These are phyloP conservation scores for Jatropha multifida DNA, from an alignment of 441 rosid species.

Conservation along the genomic window DNA sequence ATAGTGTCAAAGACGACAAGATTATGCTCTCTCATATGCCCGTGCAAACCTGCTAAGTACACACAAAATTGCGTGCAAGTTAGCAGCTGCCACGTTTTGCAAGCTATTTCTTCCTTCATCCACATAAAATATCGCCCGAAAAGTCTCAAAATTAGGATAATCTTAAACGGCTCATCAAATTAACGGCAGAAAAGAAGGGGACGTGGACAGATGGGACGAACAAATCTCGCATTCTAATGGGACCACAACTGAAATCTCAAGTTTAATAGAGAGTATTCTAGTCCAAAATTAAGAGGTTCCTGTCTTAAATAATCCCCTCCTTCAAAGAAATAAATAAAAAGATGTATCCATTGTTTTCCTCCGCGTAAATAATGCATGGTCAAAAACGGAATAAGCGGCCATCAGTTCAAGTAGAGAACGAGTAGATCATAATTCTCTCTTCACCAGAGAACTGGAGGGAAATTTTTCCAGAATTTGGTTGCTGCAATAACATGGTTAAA, in stretches of 20 bases:
- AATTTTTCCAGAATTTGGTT: constrained; percentile 10
- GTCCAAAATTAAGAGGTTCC: neutral
- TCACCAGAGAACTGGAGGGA: constrained; percentile 1
- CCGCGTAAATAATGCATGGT: constrained; percentile 48
- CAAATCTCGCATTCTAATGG: constrained; percentile 13
- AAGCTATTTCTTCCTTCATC: constrained; percentile 21
- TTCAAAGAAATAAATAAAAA: constrained; percentile 17
- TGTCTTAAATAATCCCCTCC: constrained; percentile 13
- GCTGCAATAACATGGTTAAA: neutral
- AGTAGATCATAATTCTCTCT: neutral
- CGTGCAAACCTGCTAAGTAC: constrained; percentile 37
- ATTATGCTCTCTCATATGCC: neutral
- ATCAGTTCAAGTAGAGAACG: constrained; percentile 1
- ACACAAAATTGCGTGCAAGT: constrained; percentile 40
- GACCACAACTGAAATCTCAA: constrained; percentile 9
- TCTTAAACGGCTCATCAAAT: constrained; percentile 1
- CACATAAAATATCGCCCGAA: constrained; percentile 6
- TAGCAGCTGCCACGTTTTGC: constrained; percentile 37
- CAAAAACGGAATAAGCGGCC: constrained; percentile 10
- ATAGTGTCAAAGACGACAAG: neutral
- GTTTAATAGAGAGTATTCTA: neutral
- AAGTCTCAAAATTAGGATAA: constrained; percentile 5
- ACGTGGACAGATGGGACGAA: constrained; percentile 10
- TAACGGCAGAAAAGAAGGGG: constrained; percentile 10
- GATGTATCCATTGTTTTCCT: constrained; percentile 35